A percentile compares a stretch with the other conserved stretches of the same genome.
Evolutionary conservation across 768 basidiomycete species (phyloP).

Genomic region (Rhodotorula kratochvilovae): DNA sequence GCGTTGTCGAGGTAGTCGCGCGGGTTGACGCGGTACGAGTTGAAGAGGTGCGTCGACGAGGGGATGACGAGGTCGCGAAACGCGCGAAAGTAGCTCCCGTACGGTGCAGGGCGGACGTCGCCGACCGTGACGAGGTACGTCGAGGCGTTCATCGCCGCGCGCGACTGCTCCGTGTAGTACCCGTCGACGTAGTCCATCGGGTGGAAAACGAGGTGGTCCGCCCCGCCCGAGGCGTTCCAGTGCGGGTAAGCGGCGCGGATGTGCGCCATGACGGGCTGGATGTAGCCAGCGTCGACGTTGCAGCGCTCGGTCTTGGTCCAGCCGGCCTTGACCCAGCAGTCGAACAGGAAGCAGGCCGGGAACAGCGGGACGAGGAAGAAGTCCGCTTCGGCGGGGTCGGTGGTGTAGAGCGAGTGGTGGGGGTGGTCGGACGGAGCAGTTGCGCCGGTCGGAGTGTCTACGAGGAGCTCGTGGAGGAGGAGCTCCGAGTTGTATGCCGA

Average conservation of each 20-base stretch:
- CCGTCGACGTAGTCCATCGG: conserved; percentile 31
- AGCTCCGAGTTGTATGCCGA: conserved; percentile 34
- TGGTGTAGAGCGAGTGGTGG: conserved; percentile 3
- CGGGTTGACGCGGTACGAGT: conserved; percentile 30
- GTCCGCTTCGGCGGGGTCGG: conserved; percentile 18
- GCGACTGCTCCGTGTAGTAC: conserved; percentile 21
- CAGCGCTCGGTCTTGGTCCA: conserved; percentile 23
- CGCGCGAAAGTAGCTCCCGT: conserved; percentile 7
- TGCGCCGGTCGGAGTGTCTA: background rate
- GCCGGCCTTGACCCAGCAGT: conserved; percentile 31
- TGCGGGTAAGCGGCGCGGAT: conserved; percentile 1
- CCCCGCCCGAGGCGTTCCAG: conserved; percentile 21
- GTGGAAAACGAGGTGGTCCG: conserved; percentile 25
- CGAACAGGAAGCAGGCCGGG: conserved; percentile 29
- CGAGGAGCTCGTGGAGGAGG: conserved; percentile 16
- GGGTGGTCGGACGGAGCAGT: background rate
- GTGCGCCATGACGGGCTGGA: conserved; percentile 22
- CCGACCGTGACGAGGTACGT: conserved; percentile 33
- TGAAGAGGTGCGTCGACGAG: conserved; percentile 29
- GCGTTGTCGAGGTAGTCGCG: conserved; percentile 23
- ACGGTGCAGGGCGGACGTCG: conserved; percentile 12
- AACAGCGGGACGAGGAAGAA: conserved; percentile 30
- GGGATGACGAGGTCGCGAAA: conserved; percentile 29
- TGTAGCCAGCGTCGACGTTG: conserved; percentile 23
- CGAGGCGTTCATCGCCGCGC: conserved; percentile 24